A percentile compares a stretch with the other conserved stretches of the same genome.
phyloP scores from a whole-genome alignment of 2,329 filamentous ascomycete species.

The Colletotrichum kahawae region DNA sequence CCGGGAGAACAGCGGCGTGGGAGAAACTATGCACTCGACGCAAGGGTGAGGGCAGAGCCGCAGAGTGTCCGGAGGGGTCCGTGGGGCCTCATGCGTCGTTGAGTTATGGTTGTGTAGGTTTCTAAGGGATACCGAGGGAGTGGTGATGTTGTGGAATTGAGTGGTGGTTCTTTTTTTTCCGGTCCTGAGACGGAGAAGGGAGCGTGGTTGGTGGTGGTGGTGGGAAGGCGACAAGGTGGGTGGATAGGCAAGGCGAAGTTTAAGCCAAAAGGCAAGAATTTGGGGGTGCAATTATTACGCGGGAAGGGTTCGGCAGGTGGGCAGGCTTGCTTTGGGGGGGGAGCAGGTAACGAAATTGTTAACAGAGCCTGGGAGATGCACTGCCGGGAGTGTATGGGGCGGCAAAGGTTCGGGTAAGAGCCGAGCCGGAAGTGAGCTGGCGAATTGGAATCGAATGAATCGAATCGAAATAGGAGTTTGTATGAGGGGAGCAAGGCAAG shows the following conservation, averaged over 20 bases:
- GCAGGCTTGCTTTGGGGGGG: background rate
- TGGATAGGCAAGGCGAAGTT: background rate
- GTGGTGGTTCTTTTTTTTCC: constrained; percentile 6
- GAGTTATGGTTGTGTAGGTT: background rate
- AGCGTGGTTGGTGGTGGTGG: background rate
- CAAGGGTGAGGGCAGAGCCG: constrained; percentile 13
- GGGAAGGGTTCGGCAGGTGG: background rate
- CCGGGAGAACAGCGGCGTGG: constrained; percentile 22
- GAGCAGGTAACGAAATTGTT: background rate
- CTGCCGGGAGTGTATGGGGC: background rate
- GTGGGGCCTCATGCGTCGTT: constrained; percentile 17
- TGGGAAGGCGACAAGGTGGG: background rate
- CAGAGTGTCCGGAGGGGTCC: background rate
- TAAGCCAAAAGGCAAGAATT: background rate
- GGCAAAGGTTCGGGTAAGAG: constrained; percentile 12
- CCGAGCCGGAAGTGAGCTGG: background rate
- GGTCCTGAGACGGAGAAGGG: background rate
- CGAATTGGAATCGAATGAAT: background rate
- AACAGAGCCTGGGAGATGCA: background rate
- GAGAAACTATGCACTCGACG: constrained; percentile 16
- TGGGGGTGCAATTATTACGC: background rate
- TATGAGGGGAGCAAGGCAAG: background rate
- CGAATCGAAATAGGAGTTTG: background rate
- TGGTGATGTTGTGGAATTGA: background rate
- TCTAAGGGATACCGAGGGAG: background rate